phyloP scores from a whole-genome alignment of 2,329 filamentous ascomycete species.

The Trichocomaceae sp. region DNA sequence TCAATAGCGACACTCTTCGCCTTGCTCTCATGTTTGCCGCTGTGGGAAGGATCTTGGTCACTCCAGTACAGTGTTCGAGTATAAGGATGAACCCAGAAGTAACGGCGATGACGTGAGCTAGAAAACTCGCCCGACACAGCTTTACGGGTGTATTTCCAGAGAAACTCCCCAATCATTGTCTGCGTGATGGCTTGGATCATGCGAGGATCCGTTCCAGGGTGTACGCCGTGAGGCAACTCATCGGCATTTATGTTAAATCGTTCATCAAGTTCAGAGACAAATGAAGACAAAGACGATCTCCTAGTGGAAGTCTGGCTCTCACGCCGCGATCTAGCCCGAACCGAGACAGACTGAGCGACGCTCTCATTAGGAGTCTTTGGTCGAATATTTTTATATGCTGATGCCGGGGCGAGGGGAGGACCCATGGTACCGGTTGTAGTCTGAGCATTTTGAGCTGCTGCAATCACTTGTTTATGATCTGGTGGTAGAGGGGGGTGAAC shows the following conservation, averaged over 20 bases:
- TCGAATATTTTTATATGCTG: conserved; percentile 54
- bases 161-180: conserved; percentile 97
- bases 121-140: conserved; percentile 84
- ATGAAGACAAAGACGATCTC: conserved; percentile 87
- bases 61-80: conserved; percentile 97
- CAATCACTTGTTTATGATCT: conserved; percentile 79
- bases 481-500: conserved; percentile 66
- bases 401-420: conserved; percentile 76
- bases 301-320: conserved; percentile 46
- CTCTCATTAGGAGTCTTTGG: conserved; percentile 26
- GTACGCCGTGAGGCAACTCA: conserved; percentile 54
- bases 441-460: conserved; percentile 56
- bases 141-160: conserved; percentile 99
- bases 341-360: conserved; percentile 9
- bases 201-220: conserved; percentile 75
- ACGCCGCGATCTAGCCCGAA: conserved; percentile 19
- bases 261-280: conserved; percentile 86
- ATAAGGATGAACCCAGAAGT: conserved; percentile 99
- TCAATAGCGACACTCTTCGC: conserved; percentile 92
- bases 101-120: conserved; percentile 81
- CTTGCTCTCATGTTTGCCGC: conserved; percentile 68
- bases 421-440: conserved; percentile 58
- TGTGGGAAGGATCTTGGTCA: conserved; percentile 73
- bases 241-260: conserved; percentile 70
- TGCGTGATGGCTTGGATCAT: conserved; percentile 99